Evolutionary conservation across 2,329 filamentous ascomycete genomes (phyloP), one percentile per base, ranked within the genome.

Genomic region (Claviceps fusiformis): DNA sequence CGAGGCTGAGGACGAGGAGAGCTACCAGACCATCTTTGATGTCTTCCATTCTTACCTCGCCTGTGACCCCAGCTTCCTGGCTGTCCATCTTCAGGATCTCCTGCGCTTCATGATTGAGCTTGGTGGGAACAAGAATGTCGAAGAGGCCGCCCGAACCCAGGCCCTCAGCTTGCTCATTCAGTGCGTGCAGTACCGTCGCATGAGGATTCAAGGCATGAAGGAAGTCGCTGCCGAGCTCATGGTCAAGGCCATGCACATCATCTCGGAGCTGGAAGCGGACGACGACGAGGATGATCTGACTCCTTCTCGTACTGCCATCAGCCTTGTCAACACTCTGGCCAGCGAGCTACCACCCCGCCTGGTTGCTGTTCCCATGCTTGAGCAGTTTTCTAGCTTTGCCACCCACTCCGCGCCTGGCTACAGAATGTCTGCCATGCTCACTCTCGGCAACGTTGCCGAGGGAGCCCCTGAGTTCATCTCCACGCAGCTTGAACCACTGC

Each of bases 401-500:
- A 80, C 80, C 62, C 85, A 82, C 66, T 72, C 78, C 57, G 80
- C 95, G 65, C 80, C 90, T 41, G 84, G 89, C 63, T 86, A 87
- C 73, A 85, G 92, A 57, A 87, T 92, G 71, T 91, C 92, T 54
- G 91, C 88, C 71, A 93, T 97, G 66, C 79, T 97, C 59, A 86
- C 92, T 51, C 80, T 98, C 5, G 92, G 92, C 57, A 95, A 92
- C 75, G 92, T 89, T 63, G 92, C 95, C 54, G 93, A 97, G 75
- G 93, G 93, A 63, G 92, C 93, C 35, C 93, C 93, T 17, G 93
- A 98, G 70, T 98, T 97, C 72, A 90, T 97, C 65, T 89, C 89
- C 60, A 95, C 91, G 24, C 93, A 98, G 72, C 81, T 97, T 59
- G 79, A 86, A 65, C 81, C 86, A 61, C 86, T 97, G 61, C 82